Evolutionary conservation across 257 asterid genomes (phyloP), one percentile per base, ranked within the genome.

Genomic region (Jaltomata sinuosa): DNA sequence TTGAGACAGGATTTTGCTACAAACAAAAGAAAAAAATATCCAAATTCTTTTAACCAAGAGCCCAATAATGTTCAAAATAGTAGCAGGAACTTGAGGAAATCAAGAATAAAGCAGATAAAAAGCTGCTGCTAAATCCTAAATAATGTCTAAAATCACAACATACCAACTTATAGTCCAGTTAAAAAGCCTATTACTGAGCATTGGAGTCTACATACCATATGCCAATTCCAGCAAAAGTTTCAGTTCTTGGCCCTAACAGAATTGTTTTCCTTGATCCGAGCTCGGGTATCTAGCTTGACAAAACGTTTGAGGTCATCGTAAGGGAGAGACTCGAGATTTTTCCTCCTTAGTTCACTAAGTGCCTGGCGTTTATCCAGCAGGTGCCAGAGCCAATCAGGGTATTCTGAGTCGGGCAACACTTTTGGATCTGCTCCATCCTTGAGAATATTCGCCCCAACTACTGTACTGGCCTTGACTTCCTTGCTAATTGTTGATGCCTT

Each of bases 241-340:
- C 82, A 47, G 27, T 77, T 47, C 82, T 77, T 96, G 86, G 98
- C 98, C 92, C 82, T 95, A 4, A 88, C 54, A 65, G 97, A 85
- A 74, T 94, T 95, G 85, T 97, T 97, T 90, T 92, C 98, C 91
- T 95, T 97, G 90, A 97, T 97, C 91, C 94, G 87, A 8, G 97
- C 94, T 83, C 99, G 97, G 87, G 91, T 96, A 87, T 96, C 99
- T 88, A 96, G 93, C 91, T 96, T 97, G 79, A 94, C 98, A 85
- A 93, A 92, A 49, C 98, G 95, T 84, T 93, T 95, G 77, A 97
- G 91, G 59, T 94, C 98, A 15, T 94, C 98, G 5, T 81, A 94
- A 4, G 96, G 94, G 82, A 96, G 97, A 29, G 90, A 85, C 83
- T 89, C 89, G 8, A 84, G 15, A 16, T 93, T 91, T 82, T 88